Evolutionary conservation across 768 basidiomycete genomes (phyloP).

Genomic region (Pleurotus platypus): DNA sequence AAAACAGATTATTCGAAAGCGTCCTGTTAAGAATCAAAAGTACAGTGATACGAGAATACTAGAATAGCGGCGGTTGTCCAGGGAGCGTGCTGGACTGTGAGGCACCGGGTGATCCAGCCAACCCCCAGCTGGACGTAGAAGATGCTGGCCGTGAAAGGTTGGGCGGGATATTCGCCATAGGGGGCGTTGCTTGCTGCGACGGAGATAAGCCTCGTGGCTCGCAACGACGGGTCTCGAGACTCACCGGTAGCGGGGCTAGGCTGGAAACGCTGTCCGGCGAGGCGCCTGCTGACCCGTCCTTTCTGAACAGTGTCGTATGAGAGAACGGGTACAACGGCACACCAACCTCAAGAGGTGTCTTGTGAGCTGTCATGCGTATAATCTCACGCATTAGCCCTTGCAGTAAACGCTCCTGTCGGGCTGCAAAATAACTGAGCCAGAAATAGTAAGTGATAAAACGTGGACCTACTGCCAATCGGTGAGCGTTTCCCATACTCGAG

Average conservation of each 20-base stretch:
- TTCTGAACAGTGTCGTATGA: slow-evolving; percentile 58
- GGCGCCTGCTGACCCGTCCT: slow-evolving; percentile 31
- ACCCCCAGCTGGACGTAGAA: slow-evolving; percentile 1
- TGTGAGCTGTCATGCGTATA: slow-evolving; percentile 76
- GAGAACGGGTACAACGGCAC: slow-evolving; percentile 82
- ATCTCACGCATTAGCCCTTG: slow-evolving; percentile 86
- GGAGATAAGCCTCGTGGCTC: slow-evolving; percentile 21
- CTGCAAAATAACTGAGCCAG: slow-evolving; percentile 30
- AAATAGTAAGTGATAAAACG: not conserved
- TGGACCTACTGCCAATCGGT: slow-evolving; percentile 71
- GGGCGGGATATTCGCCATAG: not conserved
- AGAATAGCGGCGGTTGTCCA: not conserved
- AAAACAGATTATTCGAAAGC: too few relatives aligned
- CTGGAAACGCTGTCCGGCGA: slow-evolving; percentile 25
- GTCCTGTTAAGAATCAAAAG: too few relatives aligned
- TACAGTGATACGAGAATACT: not conserved
- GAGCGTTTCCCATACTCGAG: slow-evolving; percentile 75
- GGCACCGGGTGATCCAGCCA: not conserved
- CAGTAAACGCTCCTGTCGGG: slow-evolving; percentile 77
- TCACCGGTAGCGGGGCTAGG: slow-evolving; percentile 35
- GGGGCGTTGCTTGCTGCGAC: not conserved
- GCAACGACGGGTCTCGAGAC: slow-evolving; percentile 18
- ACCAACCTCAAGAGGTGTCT: slow-evolving; percentile 75
- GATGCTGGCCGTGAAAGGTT: slow-evolving; percentile 5
- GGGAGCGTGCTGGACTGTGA: not conserved